These are phyloP conservation scores for Coemansia guatemalensis DNA, from an alignment of 192 early-diverging fungal genomes.

Conservation along the genomic window DNA sequence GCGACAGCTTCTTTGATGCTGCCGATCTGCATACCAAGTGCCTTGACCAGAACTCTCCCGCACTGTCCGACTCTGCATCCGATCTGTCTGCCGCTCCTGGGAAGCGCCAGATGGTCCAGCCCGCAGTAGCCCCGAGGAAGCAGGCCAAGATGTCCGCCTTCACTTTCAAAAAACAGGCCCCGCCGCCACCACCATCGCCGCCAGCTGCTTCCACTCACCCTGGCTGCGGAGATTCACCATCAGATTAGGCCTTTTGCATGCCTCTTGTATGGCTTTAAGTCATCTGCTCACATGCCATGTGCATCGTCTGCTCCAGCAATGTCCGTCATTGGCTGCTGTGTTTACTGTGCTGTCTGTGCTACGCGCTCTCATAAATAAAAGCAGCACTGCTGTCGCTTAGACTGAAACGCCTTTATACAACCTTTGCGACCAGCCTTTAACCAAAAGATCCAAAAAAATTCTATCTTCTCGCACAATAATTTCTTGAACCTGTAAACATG, in stretches of 20 bases:
- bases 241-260: background rate
- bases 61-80: conserved; percentile 11
- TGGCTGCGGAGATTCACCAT: background rate
- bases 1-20: conserved; percentile 49
- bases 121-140: conserved; percentile 15
- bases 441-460: background rate
- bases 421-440: background rate
- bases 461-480: conserved; percentile 1
- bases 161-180: conserved; percentile 19
- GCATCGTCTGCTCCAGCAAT: too few species aligned
- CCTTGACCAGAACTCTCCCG: conserved; percentile 9
- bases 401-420: background rate
- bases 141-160: conserved; percentile 32
- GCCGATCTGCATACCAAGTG: conserved; percentile 19
- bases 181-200: background rate
- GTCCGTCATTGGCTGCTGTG: too few species aligned
- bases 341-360: too few species aligned
- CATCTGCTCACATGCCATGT: too few species aligned
- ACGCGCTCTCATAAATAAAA: background rate
- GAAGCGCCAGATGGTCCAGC: conserved; percentile 21
- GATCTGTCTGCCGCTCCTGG: background rate
- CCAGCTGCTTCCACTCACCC: background rate
- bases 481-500: conserved; percentile 17
- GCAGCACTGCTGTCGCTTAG: background rate
- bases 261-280: background rate